Conservation (phyloP, 345 rosid species). For the Balakata baccata region DNA sequence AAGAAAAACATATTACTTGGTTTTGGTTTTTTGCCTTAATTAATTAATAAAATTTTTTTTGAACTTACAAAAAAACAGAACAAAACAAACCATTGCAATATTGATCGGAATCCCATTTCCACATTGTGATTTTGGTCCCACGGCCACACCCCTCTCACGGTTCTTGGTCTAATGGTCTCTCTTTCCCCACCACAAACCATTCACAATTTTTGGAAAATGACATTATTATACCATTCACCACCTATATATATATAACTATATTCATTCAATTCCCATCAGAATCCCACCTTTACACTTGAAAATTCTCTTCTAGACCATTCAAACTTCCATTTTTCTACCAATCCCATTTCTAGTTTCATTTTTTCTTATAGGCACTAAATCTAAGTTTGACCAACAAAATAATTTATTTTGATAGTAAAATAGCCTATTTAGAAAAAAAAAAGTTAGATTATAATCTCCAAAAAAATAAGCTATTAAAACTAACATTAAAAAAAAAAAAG, state of each 20-base stretch:
- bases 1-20: not conserved
- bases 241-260: not conserved
- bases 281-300: constrained; percentile 11
- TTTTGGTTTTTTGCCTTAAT: too few relatives aligned
- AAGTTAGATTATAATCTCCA: too few relatives aligned
- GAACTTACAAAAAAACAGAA: too few relatives aligned
- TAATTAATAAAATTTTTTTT: too few relatives aligned
- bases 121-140: constrained; percentile 25
- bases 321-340: not conserved
- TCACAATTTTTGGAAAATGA: constrained; percentile 26
- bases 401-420: too few relatives aligned
- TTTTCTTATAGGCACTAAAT: constrained; percentile 21
- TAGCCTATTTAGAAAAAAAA: too few relatives aligned
- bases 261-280: constrained; percentile 7
- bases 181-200: constrained; percentile 16
- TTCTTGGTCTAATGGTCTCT: constrained; percentile 7
- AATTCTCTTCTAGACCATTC: constrained; percentile 14
- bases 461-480: too few relatives aligned
- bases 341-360: not conserved
- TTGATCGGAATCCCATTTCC: constrained; percentile 20
- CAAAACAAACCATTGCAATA: constrained; percentile 11
- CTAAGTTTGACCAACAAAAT: too few relatives aligned
- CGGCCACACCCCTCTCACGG: constrained; percentile 2
- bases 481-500: too few relatives aligned
- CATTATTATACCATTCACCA: not conserved